Conservation (phyloP, 73 alveolate genomes). For the Paramecium sonneborni region DNA sequence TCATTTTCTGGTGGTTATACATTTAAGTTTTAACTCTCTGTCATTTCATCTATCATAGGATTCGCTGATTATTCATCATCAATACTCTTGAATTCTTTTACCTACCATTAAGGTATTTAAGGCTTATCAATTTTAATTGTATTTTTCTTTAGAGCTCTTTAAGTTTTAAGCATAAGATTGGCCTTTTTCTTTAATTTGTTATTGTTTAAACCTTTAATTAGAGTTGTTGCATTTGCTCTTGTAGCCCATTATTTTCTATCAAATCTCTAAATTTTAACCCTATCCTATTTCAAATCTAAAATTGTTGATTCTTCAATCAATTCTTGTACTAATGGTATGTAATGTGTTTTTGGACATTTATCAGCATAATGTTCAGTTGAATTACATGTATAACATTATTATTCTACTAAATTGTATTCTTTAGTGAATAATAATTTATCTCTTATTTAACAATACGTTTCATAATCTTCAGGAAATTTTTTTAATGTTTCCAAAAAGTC, state of each 20-base stretch:
- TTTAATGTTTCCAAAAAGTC: constrained; percentile 48
- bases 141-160: constrained; percentile 6
- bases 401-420: constrained; percentile 27
- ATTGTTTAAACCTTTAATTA: constrained; percentile 2
- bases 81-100: background rate
- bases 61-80: background rate
- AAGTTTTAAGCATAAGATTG: background rate
- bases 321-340: background rate
- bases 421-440: constrained; percentile 40
- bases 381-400: constrained; percentile 45
- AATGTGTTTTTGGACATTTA: constrained; percentile 61
- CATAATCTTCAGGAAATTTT: constrained; percentile 61
- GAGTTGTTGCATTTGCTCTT: background rate
- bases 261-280: background rate
- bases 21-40: background rate
- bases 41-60: constrained; percentile 9
- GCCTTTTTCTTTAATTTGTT: constrained; percentile 6
- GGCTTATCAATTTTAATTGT: background rate
- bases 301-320: background rate
- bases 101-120: background rate
- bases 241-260: constrained; percentile 54
- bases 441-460: constrained; percentile 58
- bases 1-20: background rate
- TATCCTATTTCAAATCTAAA: background rate
- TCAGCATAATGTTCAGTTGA: constrained; percentile 32